Conservation (phyloP, 257 asterid species). For the Ballota nigra region DNA sequence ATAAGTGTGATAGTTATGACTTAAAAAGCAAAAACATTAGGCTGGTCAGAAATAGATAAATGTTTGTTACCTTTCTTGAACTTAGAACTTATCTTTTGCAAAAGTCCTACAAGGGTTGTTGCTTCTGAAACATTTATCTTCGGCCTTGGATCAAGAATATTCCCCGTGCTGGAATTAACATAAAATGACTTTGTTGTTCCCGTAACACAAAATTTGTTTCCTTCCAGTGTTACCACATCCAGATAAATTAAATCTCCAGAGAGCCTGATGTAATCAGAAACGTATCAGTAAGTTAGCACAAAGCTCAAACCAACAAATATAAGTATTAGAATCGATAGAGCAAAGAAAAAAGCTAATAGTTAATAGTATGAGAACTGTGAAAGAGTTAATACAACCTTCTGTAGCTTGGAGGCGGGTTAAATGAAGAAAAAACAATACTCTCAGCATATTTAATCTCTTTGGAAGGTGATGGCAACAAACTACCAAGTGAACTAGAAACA, state of each 20-base stretch:
- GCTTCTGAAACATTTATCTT: conserved; percentile 63
- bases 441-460: conserved; percentile 80
- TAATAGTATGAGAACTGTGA: conserved; percentile 8
- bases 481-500: conserved; percentile 61
- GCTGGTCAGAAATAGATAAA: conserved; percentile 10
- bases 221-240: conserved; percentile 90
- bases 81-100: conserved; percentile 90
- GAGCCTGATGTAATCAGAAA: conserved; percentile 63
- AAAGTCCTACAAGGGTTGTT: conserved; percentile 74
- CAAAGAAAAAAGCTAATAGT: neutral
- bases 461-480: conserved; percentile 61
- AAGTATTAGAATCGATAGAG: conserved; percentile 15
- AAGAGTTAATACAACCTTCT: conserved; percentile 61
- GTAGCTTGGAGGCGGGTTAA: conserved; percentile 95
- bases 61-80: conserved; percentile 75
- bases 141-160: conserved; percentile 76
- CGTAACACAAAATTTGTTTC: conserved; percentile 75
- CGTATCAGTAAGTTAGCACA: conserved; percentile 23
- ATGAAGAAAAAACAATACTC: conserved; percentile 84
- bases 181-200: conserved; percentile 85
- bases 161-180: conserved; percentile 73
- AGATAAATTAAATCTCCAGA: conserved; percentile 88
- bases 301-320: conserved; percentile 22
- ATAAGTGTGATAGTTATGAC: neutral
- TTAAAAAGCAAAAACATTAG: conserved; percentile 6